Evolutionary conservation across 495 filamentous ascomycete species (phyloP).

Genomic region (Bacidia rubella): DNA sequence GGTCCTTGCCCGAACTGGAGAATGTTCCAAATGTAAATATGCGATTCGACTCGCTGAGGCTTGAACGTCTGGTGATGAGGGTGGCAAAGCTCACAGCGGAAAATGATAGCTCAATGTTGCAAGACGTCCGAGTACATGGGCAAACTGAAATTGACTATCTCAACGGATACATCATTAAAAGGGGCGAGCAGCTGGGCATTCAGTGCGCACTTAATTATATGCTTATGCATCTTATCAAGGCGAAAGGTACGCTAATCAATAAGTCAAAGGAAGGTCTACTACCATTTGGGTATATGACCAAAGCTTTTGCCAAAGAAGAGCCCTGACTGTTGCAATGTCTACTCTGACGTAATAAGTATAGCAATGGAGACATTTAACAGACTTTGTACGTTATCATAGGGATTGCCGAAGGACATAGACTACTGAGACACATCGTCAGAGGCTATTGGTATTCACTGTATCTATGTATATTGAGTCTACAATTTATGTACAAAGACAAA

Average conservation of each 20-base stretch:
- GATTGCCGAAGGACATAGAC: too few relatives aligned
- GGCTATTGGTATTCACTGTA: too few relatives aligned
- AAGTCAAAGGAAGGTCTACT: conserved; percentile 8
- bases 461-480: too few relatives aligned
- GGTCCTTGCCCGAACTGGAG: conserved; percentile 51
- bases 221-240: conserved; percentile 47
- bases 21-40: conserved; percentile 41
- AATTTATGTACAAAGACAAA: too few relatives aligned
- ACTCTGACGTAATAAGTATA: conserved; percentile 1
- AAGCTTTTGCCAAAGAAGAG: background rate
- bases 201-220: conserved; percentile 53
- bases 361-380: too few relatives aligned
- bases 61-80: conserved; percentile 40
- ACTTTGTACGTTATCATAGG: too few relatives aligned
- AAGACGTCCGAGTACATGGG: conserved; percentile 51
- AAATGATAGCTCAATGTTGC: conserved; percentile 70
- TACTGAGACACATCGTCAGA: too few relatives aligned
- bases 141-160: conserved; percentile 70
- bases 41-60: conserved; percentile 41
- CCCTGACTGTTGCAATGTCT: too few relatives aligned
- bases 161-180: conserved; percentile 68
- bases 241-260: conserved; percentile 12
- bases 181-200: conserved; percentile 54
- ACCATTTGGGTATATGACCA: conserved; percentile 1
- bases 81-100: conserved; percentile 47